phyloP scores from a whole-genome alignment of 2,329 filamentous ascomycete species.

The Botryotinia calthae region DNA sequence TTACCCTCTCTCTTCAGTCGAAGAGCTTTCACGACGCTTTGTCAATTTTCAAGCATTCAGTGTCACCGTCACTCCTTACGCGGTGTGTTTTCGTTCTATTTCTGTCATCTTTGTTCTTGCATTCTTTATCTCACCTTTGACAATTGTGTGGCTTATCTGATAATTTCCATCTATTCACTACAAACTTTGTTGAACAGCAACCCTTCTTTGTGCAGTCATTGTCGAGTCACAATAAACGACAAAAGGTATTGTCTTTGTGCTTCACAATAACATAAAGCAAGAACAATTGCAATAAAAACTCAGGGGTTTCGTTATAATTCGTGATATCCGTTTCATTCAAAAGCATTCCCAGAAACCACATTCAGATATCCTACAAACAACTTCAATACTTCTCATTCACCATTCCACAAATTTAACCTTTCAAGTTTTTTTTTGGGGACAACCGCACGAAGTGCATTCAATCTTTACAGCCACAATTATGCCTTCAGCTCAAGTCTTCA shows the following conservation, averaged over 20 bases:
- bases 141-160: background rate
- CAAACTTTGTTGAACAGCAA: background rate
- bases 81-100: conserved; percentile 26
- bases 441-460: background rate
- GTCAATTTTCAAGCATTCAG: background rate
- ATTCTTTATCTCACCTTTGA: background rate
- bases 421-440: background rate
- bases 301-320: background rate
- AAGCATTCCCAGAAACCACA: background rate
- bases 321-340: background rate
- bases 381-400: conserved; percentile 13
- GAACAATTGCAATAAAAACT: conserved; percentile 3
- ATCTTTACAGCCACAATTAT: conserved; percentile 21
- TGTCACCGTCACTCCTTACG: conserved; percentile 39
- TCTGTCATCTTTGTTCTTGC: background rate
- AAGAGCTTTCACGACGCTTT: conserved; percentile 10
- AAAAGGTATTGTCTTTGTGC: conserved; percentile 4
- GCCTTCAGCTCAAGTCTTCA: conserved; percentile 29
- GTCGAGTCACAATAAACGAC: conserved; percentile 1
- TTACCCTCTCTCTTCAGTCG: background rate
- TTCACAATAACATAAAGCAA: background rate
- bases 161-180: background rate
- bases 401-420: background rate
- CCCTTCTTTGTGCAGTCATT: background rate
- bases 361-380: conserved; percentile 2